Conservation (phyloP, 257 asterid species). For the Solanum tarapatanum region DNA sequence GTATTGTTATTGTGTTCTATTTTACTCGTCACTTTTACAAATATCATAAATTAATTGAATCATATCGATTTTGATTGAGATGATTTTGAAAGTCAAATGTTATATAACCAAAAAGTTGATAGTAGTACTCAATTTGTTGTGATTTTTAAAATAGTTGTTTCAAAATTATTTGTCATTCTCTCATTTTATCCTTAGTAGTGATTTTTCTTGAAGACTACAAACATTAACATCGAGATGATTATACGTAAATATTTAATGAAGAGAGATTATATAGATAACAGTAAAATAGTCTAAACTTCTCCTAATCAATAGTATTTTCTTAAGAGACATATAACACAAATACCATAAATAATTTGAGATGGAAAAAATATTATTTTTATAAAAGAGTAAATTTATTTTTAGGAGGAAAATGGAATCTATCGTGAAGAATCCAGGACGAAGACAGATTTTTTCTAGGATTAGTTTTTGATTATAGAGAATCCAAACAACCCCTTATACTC, state of each 20-base stretch:
- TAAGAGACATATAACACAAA: background rate
- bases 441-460: background rate
- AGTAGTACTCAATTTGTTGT: no score
- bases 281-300: background rate
- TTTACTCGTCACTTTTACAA: no score
- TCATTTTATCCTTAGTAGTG: no score
- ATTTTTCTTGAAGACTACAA: no score
- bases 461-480: background rate
- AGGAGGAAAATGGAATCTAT: background rate
- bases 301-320: no score
- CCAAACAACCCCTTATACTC: background rate
- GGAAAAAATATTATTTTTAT: no score
- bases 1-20: background rate
- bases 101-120: background rate
- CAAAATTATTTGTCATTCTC: no score
- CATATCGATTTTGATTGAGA: background rate
- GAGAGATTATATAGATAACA: no score
- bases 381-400: background rate
- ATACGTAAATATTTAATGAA: background rate
- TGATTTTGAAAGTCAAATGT: background rate
- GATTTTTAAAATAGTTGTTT: no score
- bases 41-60: no score
- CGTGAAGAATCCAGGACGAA: background rate
- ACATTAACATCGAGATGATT: no score
- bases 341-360: background rate